Base-by-base conservation (phyloP, 371 early-diverging fungal genomes). In the Mortierella sp. region DNA sequence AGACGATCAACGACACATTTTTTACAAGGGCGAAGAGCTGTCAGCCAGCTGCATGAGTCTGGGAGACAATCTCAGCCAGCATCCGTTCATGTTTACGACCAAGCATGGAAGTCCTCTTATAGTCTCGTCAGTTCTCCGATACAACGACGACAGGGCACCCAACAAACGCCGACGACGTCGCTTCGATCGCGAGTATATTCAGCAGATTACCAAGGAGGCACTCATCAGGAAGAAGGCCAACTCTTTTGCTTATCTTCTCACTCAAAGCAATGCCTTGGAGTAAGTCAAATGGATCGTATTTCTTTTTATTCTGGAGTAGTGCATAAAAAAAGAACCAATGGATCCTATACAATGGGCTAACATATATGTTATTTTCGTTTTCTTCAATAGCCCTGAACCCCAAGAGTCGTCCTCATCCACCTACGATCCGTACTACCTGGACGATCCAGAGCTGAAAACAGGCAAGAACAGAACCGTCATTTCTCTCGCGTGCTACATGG, bases 401-500 rank as follows among this genome's bases (percentile, higher is more conserved):
- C 76, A 83, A 16, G 83, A 83, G 7, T 69, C 83, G 1, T 70
- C 73, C 1, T 73, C 77, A 26, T 31, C 41, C 8, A 40, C 40
- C 31, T 93, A 93, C 66, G 89, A 91, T 76, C 91, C 93, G 10
- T 90, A 81, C 34, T 91, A 88, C 72, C 80, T 93, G 39, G 93
- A 93, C 74, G 87, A 91, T 71, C 95, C 94, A 11, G 90, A 92
- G 39, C 81, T 93, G 39, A 91, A 88, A 66, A 90, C 91, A 0
- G 92, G 91, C 45, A 91, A 90, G 68, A 88, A 91, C 64, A 70
- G 87, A 24, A 92, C 91, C 3, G 90, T 91, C 24, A 90, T 92
- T 24, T 90, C 90, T 4, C 80, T 92, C 16, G 92, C 92, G 5
- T 89, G 88, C 58, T 90, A 90, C 69, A 87, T 93, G 87, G 92